Evolutionary conservation across 1,284 basidiomycete genomes (phyloP).

Genomic region (Lentinus polychrous): DNA sequence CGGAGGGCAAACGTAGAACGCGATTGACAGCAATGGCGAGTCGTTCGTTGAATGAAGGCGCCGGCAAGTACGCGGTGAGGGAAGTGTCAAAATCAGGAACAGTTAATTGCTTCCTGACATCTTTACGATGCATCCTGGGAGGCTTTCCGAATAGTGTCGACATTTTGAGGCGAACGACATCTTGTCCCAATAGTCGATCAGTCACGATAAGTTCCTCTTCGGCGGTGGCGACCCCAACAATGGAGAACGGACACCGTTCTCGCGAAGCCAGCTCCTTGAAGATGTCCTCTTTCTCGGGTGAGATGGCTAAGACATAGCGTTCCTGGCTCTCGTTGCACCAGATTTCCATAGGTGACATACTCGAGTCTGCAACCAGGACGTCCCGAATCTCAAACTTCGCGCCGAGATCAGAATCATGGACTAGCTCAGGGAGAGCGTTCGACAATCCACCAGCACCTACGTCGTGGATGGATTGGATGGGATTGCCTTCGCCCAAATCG

Average conservation of each 20-base stretch:
- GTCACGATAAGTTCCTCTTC: slow-evolving; percentile 85
- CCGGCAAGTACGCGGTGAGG: slow-evolving; percentile 60
- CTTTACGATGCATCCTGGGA: slow-evolving; percentile 83
- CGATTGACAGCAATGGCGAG: slow-evolving; percentile 66
- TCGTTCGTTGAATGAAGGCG: slow-evolving; percentile 32
- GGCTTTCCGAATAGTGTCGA: slow-evolving; percentile 95
- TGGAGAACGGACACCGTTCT: slow-evolving; percentile 89
- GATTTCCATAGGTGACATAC: slow-evolving; percentile 99
- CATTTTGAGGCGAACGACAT: slow-evolving; percentile 91
- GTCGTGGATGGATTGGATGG: slow-evolving; percentile 96
- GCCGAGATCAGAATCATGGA: slow-evolving; percentile 90
- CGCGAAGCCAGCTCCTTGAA: slow-evolving; percentile 82
- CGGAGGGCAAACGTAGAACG: slow-evolving; percentile 85
- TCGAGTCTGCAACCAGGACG: slow-evolving; percentile 84
- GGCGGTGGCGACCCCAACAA: slow-evolving; percentile 83
- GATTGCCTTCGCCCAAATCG: slow-evolving; percentile 60
- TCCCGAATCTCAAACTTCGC: slow-evolving; percentile 94
- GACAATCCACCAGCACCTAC: slow-evolving; percentile 96
- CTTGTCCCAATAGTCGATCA: slow-evolving; percentile 74
- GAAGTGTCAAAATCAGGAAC: slow-evolving; percentile 68
- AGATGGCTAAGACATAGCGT: slow-evolving; percentile 90
- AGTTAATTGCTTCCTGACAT: slow-evolving; percentile 45
- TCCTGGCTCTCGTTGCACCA: slow-evolving; percentile 99
- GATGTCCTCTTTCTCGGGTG: slow-evolving; percentile 43
- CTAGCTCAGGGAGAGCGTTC: slow-evolving; percentile 95